phyloP scores from a whole-genome alignment of 2,329 filamentous ascomycete genomes.

The Teratosphaeria destructans region DNA sequence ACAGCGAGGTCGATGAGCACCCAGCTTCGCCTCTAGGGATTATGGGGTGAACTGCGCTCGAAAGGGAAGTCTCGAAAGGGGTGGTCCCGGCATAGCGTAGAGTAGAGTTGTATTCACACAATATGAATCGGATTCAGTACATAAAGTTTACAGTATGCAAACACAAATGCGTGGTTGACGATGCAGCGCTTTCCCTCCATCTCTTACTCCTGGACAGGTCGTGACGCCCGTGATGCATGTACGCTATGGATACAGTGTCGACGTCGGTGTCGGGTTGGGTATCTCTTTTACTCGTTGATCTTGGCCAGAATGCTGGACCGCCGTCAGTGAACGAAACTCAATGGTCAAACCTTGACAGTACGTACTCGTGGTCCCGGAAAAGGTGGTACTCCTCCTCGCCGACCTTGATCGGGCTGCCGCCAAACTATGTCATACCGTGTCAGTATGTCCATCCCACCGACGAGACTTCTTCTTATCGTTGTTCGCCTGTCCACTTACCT shows the following conservation, averaged over 20 bases:
- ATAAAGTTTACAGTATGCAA: constrained; percentile 5
- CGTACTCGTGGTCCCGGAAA: constrained; percentile 97
- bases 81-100: neutral
- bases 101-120: constrained; percentile 14
- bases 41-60: too few species aligned
- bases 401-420: constrained; percentile 90
- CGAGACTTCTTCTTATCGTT: neutral
- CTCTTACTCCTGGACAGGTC: neutral
- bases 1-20: too few species aligned
- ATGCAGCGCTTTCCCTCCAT: constrained; percentile 2
- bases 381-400: constrained; percentile 93
- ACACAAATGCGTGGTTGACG: constrained; percentile 6
- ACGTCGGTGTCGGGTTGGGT: neutral
- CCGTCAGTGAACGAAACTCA: constrained; percentile 10
- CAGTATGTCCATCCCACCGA: constrained; percentile 10
- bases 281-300: constrained; percentile 73
- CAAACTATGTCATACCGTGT: constrained; percentile 51
- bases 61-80: too few species aligned
- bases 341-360: constrained; percentile 19
- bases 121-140: constrained; percentile 1
- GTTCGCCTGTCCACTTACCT: constrained; percentile 44
- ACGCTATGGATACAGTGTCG: constrained; percentile 16
- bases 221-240: neutral
- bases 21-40: too few species aligned
- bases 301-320: constrained; percentile 77